A percentile compares a stretch with the other conserved stretches of the same genome.
Evolutionary conservation across 345 rosid species (phyloP).

Genomic region (Chamaenerion angustifolium): DNA sequence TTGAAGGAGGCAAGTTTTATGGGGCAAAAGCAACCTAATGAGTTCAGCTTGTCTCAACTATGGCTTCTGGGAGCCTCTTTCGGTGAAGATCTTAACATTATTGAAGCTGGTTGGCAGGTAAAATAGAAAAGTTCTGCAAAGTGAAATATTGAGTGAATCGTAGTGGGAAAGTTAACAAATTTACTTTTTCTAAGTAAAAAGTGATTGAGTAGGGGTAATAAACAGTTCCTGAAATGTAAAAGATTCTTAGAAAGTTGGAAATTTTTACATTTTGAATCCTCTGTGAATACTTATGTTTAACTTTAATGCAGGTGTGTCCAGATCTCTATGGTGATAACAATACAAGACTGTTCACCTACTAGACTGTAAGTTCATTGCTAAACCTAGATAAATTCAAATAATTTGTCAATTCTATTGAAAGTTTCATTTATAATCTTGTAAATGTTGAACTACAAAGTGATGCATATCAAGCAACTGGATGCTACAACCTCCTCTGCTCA

Average conservation of each 20-base stretch:
- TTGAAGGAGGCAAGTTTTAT: conserved; percentile 29
- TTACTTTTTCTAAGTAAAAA: too few relatives aligned
- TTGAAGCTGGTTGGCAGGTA: conserved; percentile 45
- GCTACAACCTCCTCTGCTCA: conserved; percentile 39
- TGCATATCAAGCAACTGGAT: too few relatives aligned
- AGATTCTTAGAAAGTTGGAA: too few relatives aligned
- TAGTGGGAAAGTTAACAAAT: too few relatives aligned
- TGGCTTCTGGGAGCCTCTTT: conserved; percentile 41
- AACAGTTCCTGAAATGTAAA: too few relatives aligned
- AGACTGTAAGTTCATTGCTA: conserved; percentile 45
- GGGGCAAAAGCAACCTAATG: conserved; percentile 44
- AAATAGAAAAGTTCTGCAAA: background rate
- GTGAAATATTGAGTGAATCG: too few relatives aligned
- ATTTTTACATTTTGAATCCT: background rate
- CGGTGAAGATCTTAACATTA: conserved; percentile 42
- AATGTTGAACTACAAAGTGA: conserved; percentile 22
- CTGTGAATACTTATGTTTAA: background rate
- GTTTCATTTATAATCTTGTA: background rate
- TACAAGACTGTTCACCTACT: conserved; percentile 41
- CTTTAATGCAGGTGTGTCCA: conserved; percentile 27
- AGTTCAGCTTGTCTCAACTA: conserved; percentile 42
- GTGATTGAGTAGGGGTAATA: too few relatives aligned
- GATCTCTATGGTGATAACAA: conserved; percentile 49
- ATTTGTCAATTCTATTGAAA: background rate
- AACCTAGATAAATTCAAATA: background rate